phyloP scores from a whole-genome alignment of 2,329 filamentous ascomycete species.

The Penicillium sp. region DNA sequence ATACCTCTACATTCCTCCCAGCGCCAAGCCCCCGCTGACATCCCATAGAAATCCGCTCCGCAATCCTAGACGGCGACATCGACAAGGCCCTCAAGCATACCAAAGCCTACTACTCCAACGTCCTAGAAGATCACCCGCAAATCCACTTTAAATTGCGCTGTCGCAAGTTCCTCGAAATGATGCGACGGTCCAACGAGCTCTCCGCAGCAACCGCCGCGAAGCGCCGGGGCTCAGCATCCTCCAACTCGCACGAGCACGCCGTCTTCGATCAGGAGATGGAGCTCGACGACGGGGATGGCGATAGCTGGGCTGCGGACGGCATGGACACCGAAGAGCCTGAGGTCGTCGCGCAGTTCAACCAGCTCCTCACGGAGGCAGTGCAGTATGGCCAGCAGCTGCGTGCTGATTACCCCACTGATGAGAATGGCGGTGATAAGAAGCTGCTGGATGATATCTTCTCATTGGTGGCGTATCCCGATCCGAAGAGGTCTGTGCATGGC shows the following conservation, averaged over 20 bases:
- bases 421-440: constrained; percentile 67
- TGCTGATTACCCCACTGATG: constrained; percentile 72
- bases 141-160: constrained; percentile 87
- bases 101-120: constrained; percentile 72
- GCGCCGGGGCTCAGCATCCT: constrained; percentile 37
- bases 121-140: constrained; percentile 75
- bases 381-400: constrained; percentile 77
- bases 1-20: background rate
- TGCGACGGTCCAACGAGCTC: constrained; percentile 69
- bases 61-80: constrained; percentile 88
- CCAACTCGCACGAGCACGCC: constrained; percentile 44
- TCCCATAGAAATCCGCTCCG: constrained; percentile 71
- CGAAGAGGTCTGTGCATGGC: constrained; percentile 71
- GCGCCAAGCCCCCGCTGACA: background rate
- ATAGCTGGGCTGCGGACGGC: constrained; percentile 39
- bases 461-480: constrained; percentile 81
- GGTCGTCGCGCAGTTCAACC: constrained; percentile 39
- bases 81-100: constrained; percentile 85
- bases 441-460: constrained; percentile 83
- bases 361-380: constrained; percentile 68
- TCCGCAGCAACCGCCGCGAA: constrained; percentile 41
- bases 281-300: constrained; percentile 46
- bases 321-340: constrained; percentile 58
- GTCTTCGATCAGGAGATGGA: constrained; percentile 58
- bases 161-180: constrained; percentile 94